Evolutionary conservation across 2,329 filamentous ascomycete species (phyloP), one percentile per base, ranked within the genome.

Genomic region (Cercospora sp.): DNA sequence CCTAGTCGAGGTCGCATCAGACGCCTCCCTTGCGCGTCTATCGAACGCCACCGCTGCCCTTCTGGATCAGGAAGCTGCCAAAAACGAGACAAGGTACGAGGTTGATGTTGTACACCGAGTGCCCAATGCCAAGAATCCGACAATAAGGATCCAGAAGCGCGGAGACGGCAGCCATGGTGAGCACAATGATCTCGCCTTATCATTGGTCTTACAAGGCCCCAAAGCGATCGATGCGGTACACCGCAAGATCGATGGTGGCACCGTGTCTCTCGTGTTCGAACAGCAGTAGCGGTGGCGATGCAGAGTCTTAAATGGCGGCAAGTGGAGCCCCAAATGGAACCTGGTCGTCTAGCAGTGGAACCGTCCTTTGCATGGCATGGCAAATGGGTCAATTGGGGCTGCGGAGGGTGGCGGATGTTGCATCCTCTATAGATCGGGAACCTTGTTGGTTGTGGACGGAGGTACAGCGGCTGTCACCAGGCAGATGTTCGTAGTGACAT

Each of bases 231-330:
- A 58, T 34, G 51, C 61, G 7, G 67, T 72, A 16, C 64, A 67
- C 66, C 67, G 68, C 61, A 59, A 70, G 62, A 71, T 72, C 62
- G 67, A 63, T 18, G 68, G 63, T 61, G 69, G 66, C 7, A 69
- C 55, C 21, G 63, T 71, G 45, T 69, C 64, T 59, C 64, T 72
- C 32, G 43, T 70, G 62, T 72, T 72, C 61, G 71, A 71, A 61
- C 49, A 63, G 51, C 30, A 34, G 45, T 58, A 40, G 49, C 61
- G 28, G 26, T 34, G 49, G 32, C 28, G 45, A 45, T 32, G 32
- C 13, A 26, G 59, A 18, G 37, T 40, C 28, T 28, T 16, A 13
- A 16, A 30, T 34, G 53, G 21, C 53, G 53, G 53, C 59, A 45
- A 28, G 59, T 49, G 59, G 59, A 61, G 34, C 34, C 12, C 26